Conservation (phyloP, 306 rosid species). For the Luffa acutangula region DNA sequence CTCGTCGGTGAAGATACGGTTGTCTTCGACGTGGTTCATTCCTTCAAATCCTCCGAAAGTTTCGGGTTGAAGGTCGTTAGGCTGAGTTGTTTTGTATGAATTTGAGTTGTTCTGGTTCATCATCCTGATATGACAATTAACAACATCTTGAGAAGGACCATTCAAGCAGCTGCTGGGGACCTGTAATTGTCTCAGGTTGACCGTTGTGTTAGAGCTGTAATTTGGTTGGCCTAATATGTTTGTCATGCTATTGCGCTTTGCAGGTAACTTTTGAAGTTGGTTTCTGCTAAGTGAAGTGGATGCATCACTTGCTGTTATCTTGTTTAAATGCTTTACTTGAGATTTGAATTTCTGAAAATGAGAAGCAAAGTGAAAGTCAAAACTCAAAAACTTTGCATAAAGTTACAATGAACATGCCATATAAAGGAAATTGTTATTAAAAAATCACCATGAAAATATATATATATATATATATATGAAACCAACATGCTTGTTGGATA, state of each 20-base stretch:
- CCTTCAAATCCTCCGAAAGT: neutral
- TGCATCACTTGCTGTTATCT: neutral
- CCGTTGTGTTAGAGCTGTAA: neutral
- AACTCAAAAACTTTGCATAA: neutral
- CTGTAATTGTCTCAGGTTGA: neutral
- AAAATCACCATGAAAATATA: neutral
- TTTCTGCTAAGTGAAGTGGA: neutral
- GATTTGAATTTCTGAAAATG: slow-evolving; percentile 20
- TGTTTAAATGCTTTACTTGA: slow-evolving; percentile 5
- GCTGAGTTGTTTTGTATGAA: neutral
- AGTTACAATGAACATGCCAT: neutral
- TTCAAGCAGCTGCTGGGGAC: neutral
- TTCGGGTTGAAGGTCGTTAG: neutral
- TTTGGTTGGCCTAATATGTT: neutral
- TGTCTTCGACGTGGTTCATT: neutral
- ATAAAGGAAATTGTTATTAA: neutral
- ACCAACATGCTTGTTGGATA: neutral
- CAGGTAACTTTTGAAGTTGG: neutral
- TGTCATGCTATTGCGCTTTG: neutral
- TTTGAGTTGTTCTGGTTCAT: neutral
- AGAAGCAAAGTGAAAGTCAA: neutral
- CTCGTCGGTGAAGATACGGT: neutral
- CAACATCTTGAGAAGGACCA: neutral
- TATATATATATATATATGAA: neutral
- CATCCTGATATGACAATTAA: neutral